A percentile compares a stretch with the other conserved stretches of the same genome.
phyloP scores from a whole-genome alignment of 495 filamentous ascomycete genomes.

The Daldinia concentrica region DNA sequence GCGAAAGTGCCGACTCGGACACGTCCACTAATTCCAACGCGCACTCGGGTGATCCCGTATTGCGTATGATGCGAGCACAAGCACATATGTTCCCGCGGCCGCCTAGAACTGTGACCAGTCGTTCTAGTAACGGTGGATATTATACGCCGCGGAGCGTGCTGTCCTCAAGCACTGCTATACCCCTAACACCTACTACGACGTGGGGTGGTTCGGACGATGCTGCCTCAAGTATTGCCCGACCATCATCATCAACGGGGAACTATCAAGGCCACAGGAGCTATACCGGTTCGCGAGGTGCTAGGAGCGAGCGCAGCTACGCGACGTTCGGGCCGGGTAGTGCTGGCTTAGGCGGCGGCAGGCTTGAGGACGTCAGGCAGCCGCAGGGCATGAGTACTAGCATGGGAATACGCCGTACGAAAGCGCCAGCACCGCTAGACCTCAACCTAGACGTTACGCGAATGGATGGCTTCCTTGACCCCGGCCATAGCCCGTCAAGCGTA shows the following conservation, averaged over 20 bases:
- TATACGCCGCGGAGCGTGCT: conserved; percentile 42
- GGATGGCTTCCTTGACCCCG: conserved; percentile 42
- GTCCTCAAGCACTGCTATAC: conserved; percentile 30
- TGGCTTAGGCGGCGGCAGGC: conserved; percentile 11
- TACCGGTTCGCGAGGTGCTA: conserved; percentile 18
- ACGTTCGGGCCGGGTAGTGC: conserved; percentile 31
- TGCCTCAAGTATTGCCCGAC: conserved; percentile 38
- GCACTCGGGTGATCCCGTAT: conserved; percentile 34
- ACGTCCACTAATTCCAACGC: conserved; percentile 18
- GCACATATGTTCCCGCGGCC: conserved; percentile 48
- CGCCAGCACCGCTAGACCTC: conserved; percentile 38
- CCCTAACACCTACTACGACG: conserved; percentile 38
- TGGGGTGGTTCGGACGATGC: conserved; percentile 47
- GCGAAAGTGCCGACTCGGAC: conserved; percentile 48
- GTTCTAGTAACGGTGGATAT: conserved; percentile 43
- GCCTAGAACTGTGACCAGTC: conserved; percentile 40
- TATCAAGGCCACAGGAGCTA: conserved; percentile 9
- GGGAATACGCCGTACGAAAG: conserved; percentile 22
- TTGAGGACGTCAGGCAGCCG: conserved; percentile 36
- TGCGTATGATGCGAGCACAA: conserved; percentile 41
- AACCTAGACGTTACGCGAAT: conserved; percentile 25
- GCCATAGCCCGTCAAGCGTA: conserved; percentile 43
- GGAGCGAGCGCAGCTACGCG: conserved; percentile 37
- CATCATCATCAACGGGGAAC: conserved; percentile 29
- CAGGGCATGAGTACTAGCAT: not conserved